Percentiles rank a stretch among this genome's conserved stretches.
Conservation (phyloP, 78 protist species). For the Chrysochromulina parva region DNA sequence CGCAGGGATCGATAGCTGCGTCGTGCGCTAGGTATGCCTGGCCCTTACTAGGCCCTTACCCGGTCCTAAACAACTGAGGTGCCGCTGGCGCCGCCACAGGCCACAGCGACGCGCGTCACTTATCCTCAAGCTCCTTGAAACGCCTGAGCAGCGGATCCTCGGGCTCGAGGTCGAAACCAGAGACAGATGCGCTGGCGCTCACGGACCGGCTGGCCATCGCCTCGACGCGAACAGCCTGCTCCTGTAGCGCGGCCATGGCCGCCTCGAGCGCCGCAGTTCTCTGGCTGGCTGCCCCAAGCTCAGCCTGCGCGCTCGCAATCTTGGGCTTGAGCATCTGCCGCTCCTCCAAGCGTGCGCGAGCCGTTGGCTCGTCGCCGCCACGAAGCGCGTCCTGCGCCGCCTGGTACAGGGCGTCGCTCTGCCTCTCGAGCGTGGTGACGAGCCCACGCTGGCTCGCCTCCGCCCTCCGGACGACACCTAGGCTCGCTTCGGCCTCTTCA, state of each 20-base stretch:
- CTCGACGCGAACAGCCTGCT: background rate
- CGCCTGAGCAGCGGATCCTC: background rate
- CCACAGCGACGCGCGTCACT: no score
- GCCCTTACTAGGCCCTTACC: no score
- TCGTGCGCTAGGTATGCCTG: no score
- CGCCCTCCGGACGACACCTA: background rate
- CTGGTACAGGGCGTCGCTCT: background rate
- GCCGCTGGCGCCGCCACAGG: no score
- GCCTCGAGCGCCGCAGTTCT: background rate
- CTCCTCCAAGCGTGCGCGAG: background rate
- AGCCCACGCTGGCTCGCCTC: background rate
- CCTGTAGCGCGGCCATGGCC: background rate
- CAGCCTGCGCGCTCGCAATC: background rate
- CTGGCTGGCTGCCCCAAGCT: background rate
- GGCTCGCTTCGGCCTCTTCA: background rate
- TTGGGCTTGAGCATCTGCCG: background rate
- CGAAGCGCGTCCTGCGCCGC: background rate
- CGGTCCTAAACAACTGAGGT: no score
- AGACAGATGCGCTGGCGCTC: background rate
- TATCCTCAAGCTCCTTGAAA: background rate
- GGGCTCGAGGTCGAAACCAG: background rate
- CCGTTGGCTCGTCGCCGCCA: background rate
- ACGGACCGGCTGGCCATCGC: background rate
- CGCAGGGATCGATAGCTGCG: no score
- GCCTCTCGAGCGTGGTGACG: background rate